A percentile compares a stretch with the other conserved stretches of the same genome.
These are phyloP conservation scores for Saturnispora zaruensis DNA, from an alignment of 805 yeast species.

Conservation along the genomic window DNA sequence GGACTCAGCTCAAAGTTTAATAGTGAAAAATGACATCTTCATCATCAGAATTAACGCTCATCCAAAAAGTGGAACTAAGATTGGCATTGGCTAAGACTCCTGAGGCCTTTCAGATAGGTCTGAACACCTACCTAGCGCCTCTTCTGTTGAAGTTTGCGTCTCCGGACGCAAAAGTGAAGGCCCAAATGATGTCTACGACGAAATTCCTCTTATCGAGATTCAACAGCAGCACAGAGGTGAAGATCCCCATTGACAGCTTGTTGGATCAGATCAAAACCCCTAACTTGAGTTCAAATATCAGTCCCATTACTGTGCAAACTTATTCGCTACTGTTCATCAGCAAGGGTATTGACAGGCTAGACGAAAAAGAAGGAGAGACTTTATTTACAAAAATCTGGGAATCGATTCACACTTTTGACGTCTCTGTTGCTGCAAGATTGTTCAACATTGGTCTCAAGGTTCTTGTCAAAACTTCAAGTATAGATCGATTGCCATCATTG, in stretches of 20 bases:
- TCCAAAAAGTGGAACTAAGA: slow-evolving; percentile 73
- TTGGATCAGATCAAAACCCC: slow-evolving; percentile 57
- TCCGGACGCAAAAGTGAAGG: slow-evolving; percentile 53
- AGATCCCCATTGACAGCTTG: slow-evolving; percentile 56
- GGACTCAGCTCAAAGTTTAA: not conserved
- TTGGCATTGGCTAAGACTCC: slow-evolving; percentile 69
- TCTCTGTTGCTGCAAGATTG: slow-evolving; percentile 39
- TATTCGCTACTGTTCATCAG: slow-evolving; percentile 61
- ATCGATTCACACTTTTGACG: slow-evolving; percentile 34
- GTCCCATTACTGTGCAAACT: slow-evolving; percentile 44
- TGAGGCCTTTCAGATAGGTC: slow-evolving; percentile 49
- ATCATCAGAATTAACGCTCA: slow-evolving; percentile 43
- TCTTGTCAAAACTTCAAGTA: slow-evolving; percentile 19
- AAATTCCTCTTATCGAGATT: slow-evolving; percentile 62
- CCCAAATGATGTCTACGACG: slow-evolving; percentile 52
- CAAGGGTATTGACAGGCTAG: slow-evolving; percentile 54
- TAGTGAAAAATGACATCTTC: not conserved
- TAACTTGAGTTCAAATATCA: slow-evolving; percentile 32
- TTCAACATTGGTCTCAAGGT: slow-evolving; percentile 54
- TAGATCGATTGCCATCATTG: slow-evolving; percentile 8
- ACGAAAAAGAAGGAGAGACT: slow-evolving; percentile 27
- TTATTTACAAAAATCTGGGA: slow-evolving; percentile 42
- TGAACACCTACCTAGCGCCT: slow-evolving; percentile 66
- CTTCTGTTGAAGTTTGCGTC: slow-evolving; percentile 72
- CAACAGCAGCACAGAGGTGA: slow-evolving; percentile 43